These are phyloP conservation scores for Tylopilus felleus DNA, from an alignment of 768 basidiomycete genomes.

Conservation along the genomic window DNA sequence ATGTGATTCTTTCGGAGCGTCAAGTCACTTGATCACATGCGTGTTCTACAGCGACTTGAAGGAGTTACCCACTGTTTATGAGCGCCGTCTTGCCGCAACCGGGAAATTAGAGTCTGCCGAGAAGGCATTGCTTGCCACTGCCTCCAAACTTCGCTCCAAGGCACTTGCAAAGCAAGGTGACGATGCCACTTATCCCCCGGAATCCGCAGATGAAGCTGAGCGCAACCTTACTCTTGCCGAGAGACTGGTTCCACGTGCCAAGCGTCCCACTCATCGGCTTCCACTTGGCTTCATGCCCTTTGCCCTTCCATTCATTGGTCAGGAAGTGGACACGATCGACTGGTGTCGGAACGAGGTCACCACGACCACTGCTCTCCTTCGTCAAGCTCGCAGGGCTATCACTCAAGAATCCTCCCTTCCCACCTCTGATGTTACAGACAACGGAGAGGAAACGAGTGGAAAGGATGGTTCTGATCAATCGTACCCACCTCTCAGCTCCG, in stretches of 20 bases:
- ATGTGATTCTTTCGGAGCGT: conserved; percentile 9
- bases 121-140: conserved; percentile 70
- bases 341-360: conserved; percentile 81
- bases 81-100: conserved; percentile 69
- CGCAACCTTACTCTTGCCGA: conserved; percentile 39
- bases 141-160: conserved; percentile 64
- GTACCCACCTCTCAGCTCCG: conserved; percentile 64
- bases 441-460: conserved; percentile 7
- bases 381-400: conserved; percentile 41
- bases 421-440: conserved; percentile 24
- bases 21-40: neutral
- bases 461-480: conserved; percentile 22
- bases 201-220: conserved; percentile 27
- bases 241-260: conserved; percentile 58
- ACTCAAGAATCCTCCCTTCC: conserved; percentile 15
- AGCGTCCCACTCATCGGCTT: conserved; percentile 80
- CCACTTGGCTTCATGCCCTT: conserved; percentile 50
- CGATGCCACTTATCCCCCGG: conserved; percentile 18
- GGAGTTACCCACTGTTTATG: conserved; percentile 79
- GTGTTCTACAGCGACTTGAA: conserved; percentile 61
- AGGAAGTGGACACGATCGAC: conserved; percentile 91
- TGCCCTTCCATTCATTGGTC: conserved; percentile 63
- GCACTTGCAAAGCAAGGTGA: conserved; percentile 43
- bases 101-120: conserved; percentile 85
- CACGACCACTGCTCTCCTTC: conserved; percentile 49